A percentile compares a stretch with the other conserved stretches of the same genome.
Evolutionary conservation across 345 rosid species (phyloP).

Genomic region (Populus simonii): DNA sequence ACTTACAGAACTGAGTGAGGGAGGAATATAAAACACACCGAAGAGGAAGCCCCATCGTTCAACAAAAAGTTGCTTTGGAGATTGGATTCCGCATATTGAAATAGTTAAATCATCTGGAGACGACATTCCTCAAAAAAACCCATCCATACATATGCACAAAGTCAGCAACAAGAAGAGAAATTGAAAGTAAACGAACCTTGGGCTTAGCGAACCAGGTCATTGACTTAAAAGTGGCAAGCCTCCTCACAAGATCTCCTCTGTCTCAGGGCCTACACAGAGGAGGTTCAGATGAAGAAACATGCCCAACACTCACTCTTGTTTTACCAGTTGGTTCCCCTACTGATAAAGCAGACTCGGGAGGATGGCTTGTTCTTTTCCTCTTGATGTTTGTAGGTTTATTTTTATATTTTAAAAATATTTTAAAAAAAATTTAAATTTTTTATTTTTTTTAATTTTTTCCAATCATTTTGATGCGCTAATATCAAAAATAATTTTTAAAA

Average conservation of each 20-base stretch:
- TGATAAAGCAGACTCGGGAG: constrained; percentile 47
- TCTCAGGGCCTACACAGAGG: constrained; percentile 88
- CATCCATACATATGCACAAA: too few relatives aligned
- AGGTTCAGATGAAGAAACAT: constrained; percentile 27
- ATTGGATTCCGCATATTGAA: background rate
- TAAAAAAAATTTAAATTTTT: too few relatives aligned
- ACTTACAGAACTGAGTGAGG: too few relatives aligned
- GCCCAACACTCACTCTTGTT: constrained; percentile 8
- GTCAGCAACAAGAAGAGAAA: background rate
- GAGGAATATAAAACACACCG: background rate
- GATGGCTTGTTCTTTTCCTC: constrained; percentile 54
- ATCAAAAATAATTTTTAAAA: too few relatives aligned
- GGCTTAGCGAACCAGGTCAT: constrained; percentile 98
- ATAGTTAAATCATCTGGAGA: too few relatives aligned
- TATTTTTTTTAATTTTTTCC: too few relatives aligned
- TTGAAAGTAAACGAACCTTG: constrained; percentile 41
- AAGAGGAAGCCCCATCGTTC: background rate
- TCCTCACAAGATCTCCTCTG: constrained; percentile 82
- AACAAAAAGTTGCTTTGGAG: background rate
- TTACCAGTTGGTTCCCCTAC: constrained; percentile 41
- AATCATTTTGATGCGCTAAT: too few relatives aligned
- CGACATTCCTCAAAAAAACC: background rate
- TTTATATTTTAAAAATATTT: too few relatives aligned
- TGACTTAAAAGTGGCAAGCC: constrained; percentile 82
- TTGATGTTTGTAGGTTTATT: constrained; percentile 22